Base-by-base conservation (phyloP, 2,329 filamentous ascomycete genomes). In the Penicillium sp. region DNA sequence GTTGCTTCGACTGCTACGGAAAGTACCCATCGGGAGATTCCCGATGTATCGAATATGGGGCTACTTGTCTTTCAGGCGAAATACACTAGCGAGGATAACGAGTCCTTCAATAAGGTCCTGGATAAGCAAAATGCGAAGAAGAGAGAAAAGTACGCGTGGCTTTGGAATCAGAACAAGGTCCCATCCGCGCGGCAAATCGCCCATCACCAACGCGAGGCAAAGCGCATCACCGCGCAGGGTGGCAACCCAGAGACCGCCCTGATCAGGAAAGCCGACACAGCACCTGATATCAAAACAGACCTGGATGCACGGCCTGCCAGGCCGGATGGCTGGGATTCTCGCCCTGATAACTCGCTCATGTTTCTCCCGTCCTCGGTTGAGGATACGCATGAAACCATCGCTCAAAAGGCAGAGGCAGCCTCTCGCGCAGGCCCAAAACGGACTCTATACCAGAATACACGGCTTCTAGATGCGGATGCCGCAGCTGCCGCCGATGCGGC, bases 81-180 rank as follows among this genome's bases (percentile, higher is more conserved):
- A 57, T 97, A 96, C 70, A 98, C 91, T 1, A 95, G 89, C 62
- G 93, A 98, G 68, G 93, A 98, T 66, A 97, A 97, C 63, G 93
- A 96, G 65, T 94, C 87, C 58, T 97, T 98, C 73, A 95, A 95
- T 69, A 86, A 85, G 58, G 76, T 98, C 1, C 74, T 97, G 23
- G 93, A 98, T 70, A 87, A 84, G 61, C 89, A 96, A 62, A 98
- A 96, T 62, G 78, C 84, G 51, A 91, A 89, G 66, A 81, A 78
- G 41, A 84, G 86, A 0, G 85, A 90, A 61, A 95, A 91, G 60
- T 87, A 95, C 62, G 82, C 83, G 1, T 96, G 91, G 86, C 75
- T 97, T 37, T 95, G 89, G 82, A 79, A 82, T 8, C 87, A 84
- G 23, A 96, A 97, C 70, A 91, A 91, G 65, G 79, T 96, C 36